Conservation (phyloP, 352 stramenopile genomes). For the Phytophthora brassicae region DNA sequence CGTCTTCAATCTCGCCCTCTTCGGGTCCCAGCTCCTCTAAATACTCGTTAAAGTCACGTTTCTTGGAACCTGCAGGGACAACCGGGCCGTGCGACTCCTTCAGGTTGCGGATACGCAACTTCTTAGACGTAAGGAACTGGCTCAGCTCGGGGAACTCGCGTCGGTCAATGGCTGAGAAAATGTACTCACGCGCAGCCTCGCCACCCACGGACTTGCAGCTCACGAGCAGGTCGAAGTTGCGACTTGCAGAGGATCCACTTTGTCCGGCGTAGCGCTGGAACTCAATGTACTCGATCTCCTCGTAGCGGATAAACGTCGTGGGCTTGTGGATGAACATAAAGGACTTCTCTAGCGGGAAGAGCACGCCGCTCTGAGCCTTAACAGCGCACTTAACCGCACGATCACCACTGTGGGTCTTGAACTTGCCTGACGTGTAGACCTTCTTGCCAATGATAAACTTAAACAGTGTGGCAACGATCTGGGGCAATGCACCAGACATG, state of each 20-base stretch:
- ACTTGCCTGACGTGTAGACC: conserved; percentile 94
- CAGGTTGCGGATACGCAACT: conserved; percentile 91
- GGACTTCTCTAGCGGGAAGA: conserved; percentile 98
- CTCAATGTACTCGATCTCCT: conserved; percentile 98
- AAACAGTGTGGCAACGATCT: conserved; percentile 99
- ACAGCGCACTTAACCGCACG: conserved; percentile 90
- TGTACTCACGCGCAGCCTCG: conserved; percentile 86
- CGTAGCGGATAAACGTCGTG: conserved; percentile 97
- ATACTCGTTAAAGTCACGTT: conserved; percentile 83
- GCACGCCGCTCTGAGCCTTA: conserved; percentile 95
- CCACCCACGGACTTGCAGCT: conserved; percentile 89
- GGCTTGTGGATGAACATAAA: conserved; percentile 99
- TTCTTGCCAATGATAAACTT: conserved; percentile 97
- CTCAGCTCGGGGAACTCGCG: conserved; percentile 94
- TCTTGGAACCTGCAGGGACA: conserved; percentile 48
- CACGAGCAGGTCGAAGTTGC: conserved; percentile 96
- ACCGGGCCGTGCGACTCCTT: conserved; percentile 83
- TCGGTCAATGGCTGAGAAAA: conserved; percentile 96
- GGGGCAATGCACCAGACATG: conserved; percentile 95
- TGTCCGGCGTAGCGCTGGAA: conserved; percentile 97
- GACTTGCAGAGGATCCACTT: conserved; percentile 79
- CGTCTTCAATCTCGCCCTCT: conserved; percentile 91
- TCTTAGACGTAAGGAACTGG: conserved; percentile 95
- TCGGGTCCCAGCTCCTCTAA: conserved; percentile 69
- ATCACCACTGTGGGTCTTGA: conserved; percentile 86